Base-by-base conservation (phyloP, 352 stramenopile genomes). In the Phytopythium vexans region DNA sequence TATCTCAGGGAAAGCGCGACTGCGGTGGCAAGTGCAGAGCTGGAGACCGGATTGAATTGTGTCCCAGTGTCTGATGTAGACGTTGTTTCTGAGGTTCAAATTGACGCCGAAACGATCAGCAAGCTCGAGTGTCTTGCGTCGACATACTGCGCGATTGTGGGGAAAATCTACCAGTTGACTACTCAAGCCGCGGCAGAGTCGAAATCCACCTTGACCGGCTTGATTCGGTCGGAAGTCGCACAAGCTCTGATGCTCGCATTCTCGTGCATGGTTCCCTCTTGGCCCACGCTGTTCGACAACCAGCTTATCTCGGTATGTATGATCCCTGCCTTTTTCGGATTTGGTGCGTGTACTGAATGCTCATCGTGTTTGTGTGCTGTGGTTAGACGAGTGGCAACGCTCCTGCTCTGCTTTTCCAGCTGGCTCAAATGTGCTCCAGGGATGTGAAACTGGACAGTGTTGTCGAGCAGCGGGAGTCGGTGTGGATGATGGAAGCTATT, bases 251-350 rank as follows among this genome's bases (percentile, higher is more conserved):
- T 92, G 38, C 68, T 74, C 27, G 72, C 81, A 11, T 82, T 88
- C 50, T 68, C 71, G 15, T 67, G 47, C 4, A 73, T 86, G 42
- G 62, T 74, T 31, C 59, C 70, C 2, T 39, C 46, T 3, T 82
- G 83, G 59, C 62, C 72, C 16, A 77, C 78, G 5, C 52, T 92
- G 12, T 74, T 89, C 27, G 72, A 88, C 49, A 88, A 86, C 44
- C 72, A 86, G 58, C 60, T 78, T 41, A 75, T 83, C 16, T 83
- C 76, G 31, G 69, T 80, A 66, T 56, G 69, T 64, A 31, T 15
- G 6, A 34, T 43, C 11, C 35, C 14, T 21, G 35, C 14, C 10
- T 16, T 35, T 11, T 36, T 39, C 15, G 12, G 27, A 41, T 57
- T 9, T 34, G 21, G 39, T 32, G 21, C 33, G 12, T 52, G 8